Evolutionary conservation across 148 eudicot genomes (phyloP).

Genomic region (Gaultheria prostrata): DNA sequence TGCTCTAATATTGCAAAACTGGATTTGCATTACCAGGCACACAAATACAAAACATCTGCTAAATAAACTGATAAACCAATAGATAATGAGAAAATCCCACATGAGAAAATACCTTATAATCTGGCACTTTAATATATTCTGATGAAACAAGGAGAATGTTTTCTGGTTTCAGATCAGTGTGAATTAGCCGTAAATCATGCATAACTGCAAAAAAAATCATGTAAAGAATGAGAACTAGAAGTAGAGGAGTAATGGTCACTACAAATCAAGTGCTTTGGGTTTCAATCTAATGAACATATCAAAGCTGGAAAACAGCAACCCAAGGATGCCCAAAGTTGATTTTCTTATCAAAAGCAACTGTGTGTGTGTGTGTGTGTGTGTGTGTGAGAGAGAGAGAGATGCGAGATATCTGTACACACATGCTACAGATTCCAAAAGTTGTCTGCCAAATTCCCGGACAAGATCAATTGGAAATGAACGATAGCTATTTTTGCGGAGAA

Average conservation of each 20-base stretch:
- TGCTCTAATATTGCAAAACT: neutral
- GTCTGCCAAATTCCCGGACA: constrained; percentile 67
- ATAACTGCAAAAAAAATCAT: constrained; percentile 44
- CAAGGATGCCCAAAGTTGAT: neutral
- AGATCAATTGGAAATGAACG: constrained; percentile 69
- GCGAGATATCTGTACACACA: constrained; percentile 48
- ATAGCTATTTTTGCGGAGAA: constrained; percentile 64
- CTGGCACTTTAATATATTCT: constrained; percentile 54
- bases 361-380: too few relatives aligned
- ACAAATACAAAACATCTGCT: neutral
- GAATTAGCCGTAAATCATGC: constrained; percentile 63
- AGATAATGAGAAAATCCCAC: neutral
- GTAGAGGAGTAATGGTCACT: neutral
- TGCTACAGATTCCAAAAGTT: constrained; percentile 69
- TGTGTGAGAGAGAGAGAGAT: too few relatives aligned
- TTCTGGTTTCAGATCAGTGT: constrained; percentile 64
- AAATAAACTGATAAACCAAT: neutral
- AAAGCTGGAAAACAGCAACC: neutral
- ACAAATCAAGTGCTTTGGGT: neutral
- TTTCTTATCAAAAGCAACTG: neutral
- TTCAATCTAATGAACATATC: neutral
- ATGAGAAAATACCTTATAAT: constrained; percentile 43
- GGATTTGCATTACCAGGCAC: neutral
- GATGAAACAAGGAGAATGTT: constrained; percentile 58
- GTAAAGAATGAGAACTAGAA: constrained; percentile 15